Evolutionary conservation across 306 rosid genomes (phyloP), one percentile per base, ranked within the genome.

Genomic region (Trichosanthes cucumerina): DNA sequence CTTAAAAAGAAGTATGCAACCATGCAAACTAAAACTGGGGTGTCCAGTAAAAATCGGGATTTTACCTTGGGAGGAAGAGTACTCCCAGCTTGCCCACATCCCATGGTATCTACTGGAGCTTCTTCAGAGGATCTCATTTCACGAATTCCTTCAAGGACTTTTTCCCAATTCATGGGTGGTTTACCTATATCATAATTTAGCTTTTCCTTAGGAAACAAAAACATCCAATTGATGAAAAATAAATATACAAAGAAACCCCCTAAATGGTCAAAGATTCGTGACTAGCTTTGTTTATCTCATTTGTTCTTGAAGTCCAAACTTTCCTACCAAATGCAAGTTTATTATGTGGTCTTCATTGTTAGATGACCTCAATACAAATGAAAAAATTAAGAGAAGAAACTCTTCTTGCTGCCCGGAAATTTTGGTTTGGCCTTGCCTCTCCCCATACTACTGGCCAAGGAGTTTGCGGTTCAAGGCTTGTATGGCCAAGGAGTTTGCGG

Each of bases 61-160:
- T 82, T 73, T 82, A 93, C 97, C 98, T 90, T 90, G 77, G 96
- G 91, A 78, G 93, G 89, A 75, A 86, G 84, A 69, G 86, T 11
- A 80, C 74, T 83, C 72, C 82, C 93, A 75, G 89, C 92, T 79
- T 89, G 84, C 56, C 89, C 91, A 68, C 85, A 86, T 63, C 84
- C 88, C 88, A 83, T 81, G 28, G 88, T 88, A 81, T 90, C 92
- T 18, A 94, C 98, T 1, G 98, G 98, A 36, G 97, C 98, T 80
- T 87, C 93, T 82, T 85, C 87, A 23, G 91, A 82, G 41, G 83
- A 79, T 83, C 89, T 87, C 93, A 93, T 93, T 79, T 90, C 81
- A 41, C 87, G 88, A 83, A 93, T 93, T 70, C 96, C 93, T 82
- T 89, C 83, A 26, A 92, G 97, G 69, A 90, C 93, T 60, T 83